Conservation (phyloP, 345 rosid species). For the Bruguiera sexangula region DNA sequence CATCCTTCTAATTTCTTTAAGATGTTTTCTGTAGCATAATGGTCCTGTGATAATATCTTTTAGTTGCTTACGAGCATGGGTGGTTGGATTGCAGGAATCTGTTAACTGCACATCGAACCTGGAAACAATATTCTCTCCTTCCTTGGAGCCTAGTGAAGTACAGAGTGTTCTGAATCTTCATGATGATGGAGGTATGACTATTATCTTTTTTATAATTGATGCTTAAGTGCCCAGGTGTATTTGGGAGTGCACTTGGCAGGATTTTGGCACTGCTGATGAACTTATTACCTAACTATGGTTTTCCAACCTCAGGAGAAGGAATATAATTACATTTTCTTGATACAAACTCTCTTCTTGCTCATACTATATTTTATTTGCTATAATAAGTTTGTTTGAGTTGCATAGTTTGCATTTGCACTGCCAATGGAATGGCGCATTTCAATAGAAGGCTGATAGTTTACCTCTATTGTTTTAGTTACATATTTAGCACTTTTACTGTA, state of each 20-base stretch:
- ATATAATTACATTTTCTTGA: too few relatives aligned
- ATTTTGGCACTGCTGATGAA: not conserved
- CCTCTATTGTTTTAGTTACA: too few relatives aligned
- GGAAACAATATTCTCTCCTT: constrained; percentile 82
- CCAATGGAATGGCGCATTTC: too few relatives aligned
- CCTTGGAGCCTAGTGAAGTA: constrained; percentile 44
- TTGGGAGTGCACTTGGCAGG: not conserved
- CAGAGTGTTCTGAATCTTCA: constrained; percentile 37
- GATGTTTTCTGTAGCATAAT: not conserved
- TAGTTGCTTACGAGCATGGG: not conserved
- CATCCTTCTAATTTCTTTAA: not conserved
- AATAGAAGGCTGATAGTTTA: too few relatives aligned
- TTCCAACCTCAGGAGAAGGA: too few relatives aligned
- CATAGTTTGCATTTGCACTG: too few relatives aligned
- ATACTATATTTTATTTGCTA: too few relatives aligned
- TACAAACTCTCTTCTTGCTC: too few relatives aligned
- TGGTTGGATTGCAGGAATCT: constrained; percentile 40
- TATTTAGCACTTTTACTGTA: too few relatives aligned
- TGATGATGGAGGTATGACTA: constrained; percentile 35
- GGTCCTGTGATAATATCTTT: not conserved
- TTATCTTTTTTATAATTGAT: not conserved
- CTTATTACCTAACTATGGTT: not conserved
- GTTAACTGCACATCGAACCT: constrained; percentile 39
- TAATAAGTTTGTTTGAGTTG: too few relatives aligned
- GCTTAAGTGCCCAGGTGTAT: not conserved